Evolutionary conservation across 78 protist species (phyloP), one percentile per base, ranked within the genome.

Genomic region (Polysphondylium violaceum): DNA sequence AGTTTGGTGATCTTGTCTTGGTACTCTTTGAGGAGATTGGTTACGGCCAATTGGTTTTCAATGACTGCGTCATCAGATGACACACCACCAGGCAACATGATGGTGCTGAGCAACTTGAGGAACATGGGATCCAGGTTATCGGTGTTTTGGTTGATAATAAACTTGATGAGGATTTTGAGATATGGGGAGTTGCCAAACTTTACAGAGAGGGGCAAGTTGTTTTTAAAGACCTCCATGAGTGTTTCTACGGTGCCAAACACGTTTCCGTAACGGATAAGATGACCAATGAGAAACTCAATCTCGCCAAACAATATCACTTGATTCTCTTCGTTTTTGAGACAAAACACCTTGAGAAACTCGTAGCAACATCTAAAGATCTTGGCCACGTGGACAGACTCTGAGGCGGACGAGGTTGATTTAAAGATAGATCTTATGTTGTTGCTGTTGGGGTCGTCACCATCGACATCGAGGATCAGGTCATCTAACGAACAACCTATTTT

Each of bases 171-270:
- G 17, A 83, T 14, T 7, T 83, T 83, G 16, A 83, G 40, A 23
- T 83, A 83, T 0, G 91, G 91, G 9, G 91, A 69, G 33, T 69
- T 74, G 2, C 91, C 79, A 83, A 83, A 83, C 25, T 36, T 21
- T 35, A 69, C 33, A 29, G 56, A 56, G 14, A 83, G 33, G 40
- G 67, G 41, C 12, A 83, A 43, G 31, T 83, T 83, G 40, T 67
- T 58, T 60, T 83, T 83, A 27, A 83, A 83, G 3, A 83, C 35
- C 29, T 83, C 79, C 35, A 83, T 83, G 16, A 83, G 36, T n/a
- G 91, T 83, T 27, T 83, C 91, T 12, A 83, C 74, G 2, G 77
- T 83, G 33, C 91, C 91, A 69, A 83, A 83, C 7, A 83, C 76
- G 33, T 83, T 83, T 23, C 91, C 91, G 44, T 83, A 83, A 14